Base-by-base conservation (phyloP, 2,329 filamentous ascomycete genomes). In the Uncinocarpus reesii region DNA sequence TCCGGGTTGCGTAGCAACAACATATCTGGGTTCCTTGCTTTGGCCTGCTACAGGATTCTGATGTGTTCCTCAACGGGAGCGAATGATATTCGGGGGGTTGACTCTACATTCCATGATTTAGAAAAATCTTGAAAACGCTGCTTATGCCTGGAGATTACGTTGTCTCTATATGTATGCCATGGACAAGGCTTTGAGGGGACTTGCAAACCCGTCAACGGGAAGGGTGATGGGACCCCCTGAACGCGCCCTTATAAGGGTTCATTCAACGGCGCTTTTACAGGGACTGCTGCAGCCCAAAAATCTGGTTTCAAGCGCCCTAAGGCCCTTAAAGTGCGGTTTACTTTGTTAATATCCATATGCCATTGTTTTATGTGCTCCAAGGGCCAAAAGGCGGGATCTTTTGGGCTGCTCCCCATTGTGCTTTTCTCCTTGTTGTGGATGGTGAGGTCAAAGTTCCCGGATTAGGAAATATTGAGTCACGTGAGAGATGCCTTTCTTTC, bases 391-490 rank as follows among this genome's bases (percentile, higher is more conserved):
- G 11, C 3, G 26, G 11, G 20, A 3, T 13, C 10, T 13, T 32
- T 32, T 42, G 4, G 16, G 15, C 7, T 2, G 8, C 3, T 28
- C 23, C 32, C 24, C 26, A 42, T 42, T 42, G 16, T 42, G 40
- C 11, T 8, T n/a, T 21, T 31, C 11, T 11, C 20, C 40, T 32
- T 42, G 40, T 42, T 29, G 23, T 3, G 24, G 24, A 3, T 11
- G 23, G 26, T 28, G 31, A 36, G 6, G 42, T 45, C 28, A 29
- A 6, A 26, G 28, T 45, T 46, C 28, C 43, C 43, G 32, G 32
- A 37, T 46, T 20, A 8, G 43, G 32, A 13, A 20, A 41, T 18
- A n/a, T 11, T 24, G 3, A 7, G 15, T 21, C 42, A 45, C 42
- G 31, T 45, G 42, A 35, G 8, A 23, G 11, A 13, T 11, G 3